Evolutionary conservation across 768 basidiomycete species (phyloP).

Genomic region (Lactarius deliciosus): DNA sequence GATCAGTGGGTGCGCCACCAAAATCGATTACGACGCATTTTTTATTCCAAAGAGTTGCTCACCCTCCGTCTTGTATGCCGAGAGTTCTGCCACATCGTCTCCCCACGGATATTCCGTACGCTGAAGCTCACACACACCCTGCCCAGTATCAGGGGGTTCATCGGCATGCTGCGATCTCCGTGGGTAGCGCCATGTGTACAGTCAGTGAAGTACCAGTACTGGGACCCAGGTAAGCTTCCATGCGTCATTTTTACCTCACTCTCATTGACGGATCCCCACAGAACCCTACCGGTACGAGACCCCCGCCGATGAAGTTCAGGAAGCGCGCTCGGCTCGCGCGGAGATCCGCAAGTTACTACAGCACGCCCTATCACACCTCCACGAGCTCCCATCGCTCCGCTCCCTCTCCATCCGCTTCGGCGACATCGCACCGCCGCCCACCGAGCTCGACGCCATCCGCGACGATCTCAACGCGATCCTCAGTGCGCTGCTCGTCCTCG

Average conservation of each 20-base stretch:
- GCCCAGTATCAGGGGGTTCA: conserved; percentile 15
- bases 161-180: conserved; percentile 12
- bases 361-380: conserved; percentile 11
- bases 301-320: background rate
- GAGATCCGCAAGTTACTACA: conserved; percentile 7
- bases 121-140: conserved; percentile 19
- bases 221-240: conserved; percentile 21
- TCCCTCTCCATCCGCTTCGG: conserved; percentile 22
- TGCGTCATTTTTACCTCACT: background rate
- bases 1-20: conserved; percentile 4
- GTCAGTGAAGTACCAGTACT: conserved; percentile 18
- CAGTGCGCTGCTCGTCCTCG: conserved; percentile 7
- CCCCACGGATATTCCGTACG: conserved; percentile 14
- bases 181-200: conserved; percentile 13
- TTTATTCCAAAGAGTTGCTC: conserved; percentile 10
- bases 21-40: background rate
- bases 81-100: conserved; percentile 13
- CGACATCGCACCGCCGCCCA: background rate
- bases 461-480: conserved; percentile 19
- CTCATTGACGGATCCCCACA: background rate
- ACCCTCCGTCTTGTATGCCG: conserved; percentile 15
- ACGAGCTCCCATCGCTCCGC: conserved; percentile 17
- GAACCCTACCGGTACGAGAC: conserved; percentile 18
- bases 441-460: background rate
- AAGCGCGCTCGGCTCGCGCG: background rate